Evolutionary conservation across 179 eudicot genomes (phyloP).

Genomic region (Carnegiea gigantea): DNA sequence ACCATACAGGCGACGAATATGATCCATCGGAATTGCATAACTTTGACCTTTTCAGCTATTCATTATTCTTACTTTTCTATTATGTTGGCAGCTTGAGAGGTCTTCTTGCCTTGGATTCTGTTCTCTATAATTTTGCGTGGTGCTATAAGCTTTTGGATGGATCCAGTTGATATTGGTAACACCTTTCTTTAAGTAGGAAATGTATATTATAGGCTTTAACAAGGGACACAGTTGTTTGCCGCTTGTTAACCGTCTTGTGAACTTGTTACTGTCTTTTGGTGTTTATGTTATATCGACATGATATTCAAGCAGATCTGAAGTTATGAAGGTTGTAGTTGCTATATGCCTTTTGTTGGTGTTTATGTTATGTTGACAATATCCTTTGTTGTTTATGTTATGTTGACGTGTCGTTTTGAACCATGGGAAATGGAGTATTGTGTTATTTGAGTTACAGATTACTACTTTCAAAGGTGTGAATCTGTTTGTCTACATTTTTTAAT

Average conservation of each 20-base stretch:
- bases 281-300: not conserved
- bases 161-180: constrained; percentile 16
- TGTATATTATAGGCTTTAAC: constrained; percentile 8
- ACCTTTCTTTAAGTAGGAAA: constrained; percentile 13
- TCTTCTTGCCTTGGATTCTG: constrained; percentile 27
- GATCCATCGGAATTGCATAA: constrained; percentile 2
- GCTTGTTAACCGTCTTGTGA: not conserved
- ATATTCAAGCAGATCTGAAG: not conserved
- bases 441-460: not conserved
- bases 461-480: not conserved
- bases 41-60: constrained; percentile 3
- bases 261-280: not conserved
- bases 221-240: not conserved
- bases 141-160: constrained; percentile 39
- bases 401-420: not conserved
- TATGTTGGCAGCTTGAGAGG: constrained; percentile 47
- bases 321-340: not conserved
- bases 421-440: not conserved
- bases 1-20: constrained; percentile 13
- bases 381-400: no score
- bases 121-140: constrained; percentile 28
- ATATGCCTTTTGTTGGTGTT: not conserved
- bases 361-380: no score
- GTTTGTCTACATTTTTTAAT: not conserved
- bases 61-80: constrained; percentile 27